A percentile compares a stretch with the other conserved stretches of the same genome.
phyloP scores from a whole-genome alignment of 208 protist species.

The Plasmodiophora brassicae region DNA sequence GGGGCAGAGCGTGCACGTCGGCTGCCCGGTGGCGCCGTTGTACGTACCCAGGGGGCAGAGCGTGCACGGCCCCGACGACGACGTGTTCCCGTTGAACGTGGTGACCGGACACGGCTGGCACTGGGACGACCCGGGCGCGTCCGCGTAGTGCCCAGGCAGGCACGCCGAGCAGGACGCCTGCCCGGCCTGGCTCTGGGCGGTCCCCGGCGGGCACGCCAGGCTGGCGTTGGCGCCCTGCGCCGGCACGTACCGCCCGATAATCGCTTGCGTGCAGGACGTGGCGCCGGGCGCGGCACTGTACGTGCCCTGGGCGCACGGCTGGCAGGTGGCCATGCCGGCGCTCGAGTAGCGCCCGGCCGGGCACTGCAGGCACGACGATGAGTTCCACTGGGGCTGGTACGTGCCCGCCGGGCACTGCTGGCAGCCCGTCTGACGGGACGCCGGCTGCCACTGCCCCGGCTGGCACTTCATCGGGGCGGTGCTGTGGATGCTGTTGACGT shows the following conservation, averaged over 20 bases:
- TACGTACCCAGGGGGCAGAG: not conserved
- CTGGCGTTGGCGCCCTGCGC: not conserved
- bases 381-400: not conserved
- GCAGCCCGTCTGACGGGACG: too few relatives aligned
- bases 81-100: too few relatives aligned
- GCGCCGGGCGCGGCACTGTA: not conserved
- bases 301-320: not conserved
- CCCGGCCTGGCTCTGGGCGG: not conserved
- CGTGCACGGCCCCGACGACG: not conserved
- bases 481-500: too few relatives aligned
- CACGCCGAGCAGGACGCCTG: not conserved
- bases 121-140: not conserved
- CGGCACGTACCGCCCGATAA: not conserved
- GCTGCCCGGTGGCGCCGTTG: not conserved
- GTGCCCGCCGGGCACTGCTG: not conserved
- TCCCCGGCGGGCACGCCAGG: not conserved
- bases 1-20: not conserved
- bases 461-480: too few relatives aligned
- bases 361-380: not conserved
- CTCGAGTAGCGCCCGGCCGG: not conserved
- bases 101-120: not conserved
- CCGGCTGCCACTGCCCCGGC: too few relatives aligned
- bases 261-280: not conserved
- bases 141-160: not conserved
- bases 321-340: not conserved